A percentile compares a stretch with the other conserved stretches of the same genome.
These are phyloP conservation scores for Thraustochytrium sp. DNA, from an alignment of 352 stramenopile species.

Conservation along the genomic window DNA sequence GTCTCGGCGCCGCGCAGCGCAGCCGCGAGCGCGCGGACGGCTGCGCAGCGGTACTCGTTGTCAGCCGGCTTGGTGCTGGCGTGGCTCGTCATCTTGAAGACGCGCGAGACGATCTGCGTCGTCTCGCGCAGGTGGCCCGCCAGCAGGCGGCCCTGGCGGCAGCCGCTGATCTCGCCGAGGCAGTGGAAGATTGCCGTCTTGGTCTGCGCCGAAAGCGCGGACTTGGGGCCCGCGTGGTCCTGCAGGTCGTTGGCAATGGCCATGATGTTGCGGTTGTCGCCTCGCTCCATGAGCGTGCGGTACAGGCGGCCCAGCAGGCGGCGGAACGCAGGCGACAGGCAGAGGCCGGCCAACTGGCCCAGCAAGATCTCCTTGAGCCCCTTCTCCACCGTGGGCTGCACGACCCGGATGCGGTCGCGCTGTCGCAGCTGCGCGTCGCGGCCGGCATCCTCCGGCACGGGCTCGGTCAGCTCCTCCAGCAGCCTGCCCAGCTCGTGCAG, in stretches of 20 bases:
- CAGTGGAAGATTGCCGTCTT: constrained; percentile 8
- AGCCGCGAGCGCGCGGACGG: neutral
- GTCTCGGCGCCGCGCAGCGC: neutral
- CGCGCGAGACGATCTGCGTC: neutral
- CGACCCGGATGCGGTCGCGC: neutral
- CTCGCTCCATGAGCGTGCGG: neutral
- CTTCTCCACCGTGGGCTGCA: constrained; percentile 36
- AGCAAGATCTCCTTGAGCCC: constrained; percentile 19
- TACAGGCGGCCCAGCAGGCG: neutral
- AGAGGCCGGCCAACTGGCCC: neutral
- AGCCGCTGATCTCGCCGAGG: constrained; percentile 18
- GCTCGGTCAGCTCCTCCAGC: neutral
- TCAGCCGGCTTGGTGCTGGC: neutral
- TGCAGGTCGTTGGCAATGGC: constrained; percentile 28
- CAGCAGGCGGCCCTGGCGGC: neutral
- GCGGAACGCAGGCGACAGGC: neutral
- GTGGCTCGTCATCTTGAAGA: neutral
- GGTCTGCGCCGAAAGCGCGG: neutral
- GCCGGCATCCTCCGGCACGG: neutral
- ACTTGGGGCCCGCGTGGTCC: neutral
- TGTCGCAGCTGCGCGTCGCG: neutral
- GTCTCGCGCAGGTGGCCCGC: constrained; percentile 19
- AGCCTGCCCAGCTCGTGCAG: neutral
- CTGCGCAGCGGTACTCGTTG: constrained; percentile 3
- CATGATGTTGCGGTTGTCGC: constrained; percentile 15